A percentile compares a stretch with the other conserved stretches of the same genome.
Evolutionary conservation across 176 grass and related monocot species (phyloP).

Genomic region (Eleusine indica): DNA sequence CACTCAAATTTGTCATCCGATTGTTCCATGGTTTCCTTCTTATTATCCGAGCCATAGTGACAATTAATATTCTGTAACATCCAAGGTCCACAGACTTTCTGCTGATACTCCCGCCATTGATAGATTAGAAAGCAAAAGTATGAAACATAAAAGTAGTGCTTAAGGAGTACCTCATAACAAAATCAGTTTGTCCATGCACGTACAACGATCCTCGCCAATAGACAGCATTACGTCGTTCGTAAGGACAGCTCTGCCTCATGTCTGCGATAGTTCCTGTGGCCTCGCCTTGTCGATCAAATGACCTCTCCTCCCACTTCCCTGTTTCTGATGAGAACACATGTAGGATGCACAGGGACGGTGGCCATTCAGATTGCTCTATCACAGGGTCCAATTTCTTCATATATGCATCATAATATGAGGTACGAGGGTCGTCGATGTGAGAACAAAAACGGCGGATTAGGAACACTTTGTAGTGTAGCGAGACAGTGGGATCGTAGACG

Average conservation of each 20-base stretch:
- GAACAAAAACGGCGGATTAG: not conserved
- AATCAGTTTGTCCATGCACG: not conserved
- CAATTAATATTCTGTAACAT: not conserved
- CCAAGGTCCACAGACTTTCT: not conserved
- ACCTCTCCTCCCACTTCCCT: not conserved
- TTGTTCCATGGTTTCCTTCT: not conserved
- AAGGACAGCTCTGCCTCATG: not conserved
- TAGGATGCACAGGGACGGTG: not conserved
- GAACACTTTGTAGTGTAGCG: not conserved
- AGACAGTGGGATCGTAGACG: not conserved
- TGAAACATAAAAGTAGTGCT: too few relatives aligned
- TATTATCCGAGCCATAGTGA: not conserved
- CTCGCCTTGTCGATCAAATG: not conserved
- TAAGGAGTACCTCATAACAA: not conserved
- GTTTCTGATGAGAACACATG: not conserved
- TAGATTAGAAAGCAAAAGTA: too few relatives aligned
- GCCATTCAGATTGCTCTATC: conserved; percentile 10
- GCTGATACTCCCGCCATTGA: not conserved
- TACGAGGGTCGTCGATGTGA: too few relatives aligned
- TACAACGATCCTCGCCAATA: not conserved
- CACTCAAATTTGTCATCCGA: not conserved
- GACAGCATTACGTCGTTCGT: not conserved
- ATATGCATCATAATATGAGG: too few relatives aligned
- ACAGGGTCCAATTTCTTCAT: not conserved
- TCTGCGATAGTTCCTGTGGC: not conserved